Evolutionary conservation across 208 protist genomes (phyloP).

Genomic region (Naegleria lovaniensis): DNA sequence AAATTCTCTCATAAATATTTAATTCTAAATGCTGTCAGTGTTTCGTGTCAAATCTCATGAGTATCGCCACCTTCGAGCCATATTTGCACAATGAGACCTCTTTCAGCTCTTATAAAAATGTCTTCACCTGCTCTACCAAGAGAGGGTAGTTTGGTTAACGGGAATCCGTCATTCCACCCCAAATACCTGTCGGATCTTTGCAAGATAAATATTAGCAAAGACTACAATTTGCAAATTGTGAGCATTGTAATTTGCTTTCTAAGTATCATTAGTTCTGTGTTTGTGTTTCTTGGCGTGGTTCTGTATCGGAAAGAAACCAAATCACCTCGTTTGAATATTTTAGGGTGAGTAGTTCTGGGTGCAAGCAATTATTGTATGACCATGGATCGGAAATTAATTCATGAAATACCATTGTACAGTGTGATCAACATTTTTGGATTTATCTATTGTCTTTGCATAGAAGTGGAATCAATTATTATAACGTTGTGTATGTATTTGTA

Average conservation of each 20-base stretch:
- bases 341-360: neutral
- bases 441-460: neutral
- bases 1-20: neutral
- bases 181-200: neutral
- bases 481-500: neutral
- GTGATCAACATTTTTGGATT: conserved; percentile 18
- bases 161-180: neutral
- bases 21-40: neutral
- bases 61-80: too few relatives aligned
- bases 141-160: too few relatives aligned
- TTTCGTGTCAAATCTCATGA: too few relatives aligned
- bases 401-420: neutral
- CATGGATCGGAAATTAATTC: neutral
- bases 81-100: too few relatives aligned
- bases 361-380: too few relatives aligned
- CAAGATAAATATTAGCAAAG: neutral
- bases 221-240: neutral
- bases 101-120: too few relatives aligned
- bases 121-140: too few relatives aligned
- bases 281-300: neutral
- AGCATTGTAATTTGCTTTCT: neutral
- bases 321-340: neutral
- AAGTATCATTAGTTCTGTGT: neutral
- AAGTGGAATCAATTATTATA: neutral
- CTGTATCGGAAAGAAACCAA: conserved; percentile 7